Evolutionary conservation across 495 filamentous ascomycete genomes (phyloP).

Genomic region (Parmelia sp.): DNA sequence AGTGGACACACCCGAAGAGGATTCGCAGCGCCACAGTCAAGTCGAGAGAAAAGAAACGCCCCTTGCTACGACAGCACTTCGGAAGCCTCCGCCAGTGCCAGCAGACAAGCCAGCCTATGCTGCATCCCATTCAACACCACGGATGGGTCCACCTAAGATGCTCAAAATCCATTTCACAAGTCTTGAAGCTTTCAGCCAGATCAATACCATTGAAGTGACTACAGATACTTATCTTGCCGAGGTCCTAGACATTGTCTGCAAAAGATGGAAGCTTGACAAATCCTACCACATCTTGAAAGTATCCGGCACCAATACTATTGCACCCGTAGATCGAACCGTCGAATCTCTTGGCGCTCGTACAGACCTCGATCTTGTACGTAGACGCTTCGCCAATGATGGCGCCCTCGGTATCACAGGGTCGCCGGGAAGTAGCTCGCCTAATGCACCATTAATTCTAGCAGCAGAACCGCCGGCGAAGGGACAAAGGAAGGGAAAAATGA

Average conservation of each 20-base stretch:
- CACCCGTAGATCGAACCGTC: constrained; percentile 79
- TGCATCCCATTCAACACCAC: constrained; percentile 54
- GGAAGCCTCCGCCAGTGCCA: constrained; percentile 47
- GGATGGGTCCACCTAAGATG: constrained; percentile 75
- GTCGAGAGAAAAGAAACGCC: constrained; percentile 41
- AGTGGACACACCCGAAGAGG: constrained; percentile 31
- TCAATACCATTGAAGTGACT: constrained; percentile 71
- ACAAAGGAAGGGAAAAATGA: constrained; percentile 33
- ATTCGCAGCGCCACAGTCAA: constrained; percentile 20
- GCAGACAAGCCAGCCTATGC: constrained; percentile 57
- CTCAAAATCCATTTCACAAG: constrained; percentile 80
- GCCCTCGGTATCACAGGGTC: constrained; percentile 70
- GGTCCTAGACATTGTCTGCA: constrained; percentile 83
- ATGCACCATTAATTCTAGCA: constrained; percentile 62
- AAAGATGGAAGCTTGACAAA: constrained; percentile 84
- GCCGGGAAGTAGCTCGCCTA: constrained; percentile 74
- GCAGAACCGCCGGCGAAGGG: constrained; percentile 30
- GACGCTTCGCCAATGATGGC: constrained; percentile 76
- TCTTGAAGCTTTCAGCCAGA: constrained; percentile 52
- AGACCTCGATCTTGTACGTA: constrained; percentile 79
- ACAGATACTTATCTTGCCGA: constrained; percentile 94
- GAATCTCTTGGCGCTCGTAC: constrained; percentile 76
- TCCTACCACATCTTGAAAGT: constrained; percentile 84
- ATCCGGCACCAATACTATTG: constrained; percentile 73
- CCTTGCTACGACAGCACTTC: constrained; percentile 48